Evolutionary conservation across 345 rosid genomes (phyloP).

Genomic region (Firmiana major): DNA sequence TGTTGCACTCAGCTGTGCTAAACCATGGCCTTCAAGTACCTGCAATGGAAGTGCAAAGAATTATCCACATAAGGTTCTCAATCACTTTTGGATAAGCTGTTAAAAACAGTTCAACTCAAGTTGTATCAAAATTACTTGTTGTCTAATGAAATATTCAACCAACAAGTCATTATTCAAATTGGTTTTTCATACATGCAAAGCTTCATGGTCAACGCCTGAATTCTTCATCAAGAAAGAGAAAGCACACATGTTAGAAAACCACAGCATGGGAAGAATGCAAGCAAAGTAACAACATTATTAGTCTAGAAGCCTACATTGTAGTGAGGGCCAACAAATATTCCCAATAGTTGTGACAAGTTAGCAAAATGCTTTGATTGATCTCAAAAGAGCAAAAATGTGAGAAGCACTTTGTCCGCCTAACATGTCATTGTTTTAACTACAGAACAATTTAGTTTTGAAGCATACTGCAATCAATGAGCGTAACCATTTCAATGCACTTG

Average conservation of each 20-base stretch:
- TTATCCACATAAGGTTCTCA: background rate
- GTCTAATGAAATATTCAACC: background rate
- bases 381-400: background rate
- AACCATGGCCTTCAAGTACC: conserved; percentile 63
- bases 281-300: background rate
- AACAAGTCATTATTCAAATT: background rate
- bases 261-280: background rate
- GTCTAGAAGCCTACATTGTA: background rate
- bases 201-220: background rate
- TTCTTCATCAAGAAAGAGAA: background rate
- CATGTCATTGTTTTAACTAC: background rate
- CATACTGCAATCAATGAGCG: background rate
- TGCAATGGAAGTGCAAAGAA: conserved; percentile 25
- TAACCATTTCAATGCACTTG: background rate
- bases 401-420: background rate
- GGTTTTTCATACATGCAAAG: background rate
- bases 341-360: background rate
- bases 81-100: background rate
- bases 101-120: background rate
- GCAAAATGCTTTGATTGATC: background rate
- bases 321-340: background rate
- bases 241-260: background rate
- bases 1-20: conserved; percentile 32
- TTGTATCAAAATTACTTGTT: background rate
- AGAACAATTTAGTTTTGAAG: background rate